Percentiles rank a stretch among this genome's conserved stretches.
Conservation (phyloP, 495 filamentous ascomycete species). For the Trypethelium eluteriae region DNA sequence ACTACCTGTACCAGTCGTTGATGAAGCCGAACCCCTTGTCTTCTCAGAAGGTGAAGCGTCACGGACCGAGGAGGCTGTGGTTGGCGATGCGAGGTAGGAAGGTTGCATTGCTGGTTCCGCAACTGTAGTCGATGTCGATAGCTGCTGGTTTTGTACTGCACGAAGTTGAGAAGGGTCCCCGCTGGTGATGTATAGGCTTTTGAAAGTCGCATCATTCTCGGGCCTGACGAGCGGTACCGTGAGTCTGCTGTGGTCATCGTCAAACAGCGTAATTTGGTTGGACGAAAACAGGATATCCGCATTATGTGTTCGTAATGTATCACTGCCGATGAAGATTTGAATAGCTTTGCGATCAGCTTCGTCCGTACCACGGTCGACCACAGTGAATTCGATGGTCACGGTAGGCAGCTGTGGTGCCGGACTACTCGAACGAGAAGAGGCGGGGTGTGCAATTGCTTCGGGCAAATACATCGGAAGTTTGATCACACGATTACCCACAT, state of each 20-base stretch:
- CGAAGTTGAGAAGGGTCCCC: slow-evolving; percentile 12
- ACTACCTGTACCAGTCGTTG: neutral
- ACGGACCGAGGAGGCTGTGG: neutral
- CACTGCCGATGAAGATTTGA: slow-evolving; percentile 45
- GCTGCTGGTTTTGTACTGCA: neutral
- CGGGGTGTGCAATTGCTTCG: slow-evolving; percentile 73
- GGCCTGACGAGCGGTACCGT: slow-evolving; percentile 87
- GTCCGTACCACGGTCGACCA: slow-evolving; percentile 48
- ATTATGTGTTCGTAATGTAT: slow-evolving; percentile 75
- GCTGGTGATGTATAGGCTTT: slow-evolving; percentile 58
- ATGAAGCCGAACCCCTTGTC: neutral
- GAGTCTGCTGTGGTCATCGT: slow-evolving; percentile 80
- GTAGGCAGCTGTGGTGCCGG: slow-evolving; percentile 72
- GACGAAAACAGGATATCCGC: slow-evolving; percentile 90
- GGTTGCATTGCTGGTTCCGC: neutral
- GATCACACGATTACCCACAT: slow-evolving; percentile 56
- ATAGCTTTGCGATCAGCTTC: slow-evolving; percentile 35
- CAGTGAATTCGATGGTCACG: slow-evolving; percentile 67
- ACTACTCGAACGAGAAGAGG: slow-evolving; percentile 63
- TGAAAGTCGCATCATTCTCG: slow-evolving; percentile 78
- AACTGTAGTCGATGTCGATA: neutral
- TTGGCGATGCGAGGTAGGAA: neutral
- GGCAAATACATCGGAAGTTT: slow-evolving; percentile 78
- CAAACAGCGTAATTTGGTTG: slow-evolving; percentile 76
- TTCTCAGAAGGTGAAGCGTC: neutral